phyloP scores from a whole-genome alignment of 2,329 filamentous ascomycete species.

The Drechslerella dactyloides region DNA sequence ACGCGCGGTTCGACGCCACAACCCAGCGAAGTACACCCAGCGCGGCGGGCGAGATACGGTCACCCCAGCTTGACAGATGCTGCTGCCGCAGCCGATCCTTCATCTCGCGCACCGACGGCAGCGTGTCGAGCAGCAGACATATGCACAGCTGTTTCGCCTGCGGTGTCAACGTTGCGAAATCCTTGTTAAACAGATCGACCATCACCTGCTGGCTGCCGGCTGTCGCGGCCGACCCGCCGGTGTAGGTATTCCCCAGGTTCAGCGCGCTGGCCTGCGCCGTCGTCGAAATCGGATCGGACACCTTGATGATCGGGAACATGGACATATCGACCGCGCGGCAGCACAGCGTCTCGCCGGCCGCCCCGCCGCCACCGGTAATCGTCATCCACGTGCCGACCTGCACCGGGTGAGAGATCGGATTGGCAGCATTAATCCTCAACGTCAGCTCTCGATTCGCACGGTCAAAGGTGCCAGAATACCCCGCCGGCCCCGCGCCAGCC shows the following conservation, averaged over 20 bases:
- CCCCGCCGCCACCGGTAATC: slow-evolving; percentile 38
- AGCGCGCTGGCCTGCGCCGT: slow-evolving; percentile 33
- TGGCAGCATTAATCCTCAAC: slow-evolving; percentile 41
- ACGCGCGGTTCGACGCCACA: slow-evolving; percentile 85
- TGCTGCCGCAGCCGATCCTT: slow-evolving; percentile 60
- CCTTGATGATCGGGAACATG: slow-evolving; percentile 38
- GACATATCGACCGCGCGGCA: slow-evolving; percentile 46
- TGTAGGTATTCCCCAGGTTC: slow-evolving; percentile 35
- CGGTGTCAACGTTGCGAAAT: slow-evolving; percentile 60
- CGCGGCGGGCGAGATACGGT: slow-evolving; percentile 69
- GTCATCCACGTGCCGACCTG: slow-evolving; percentile 49
- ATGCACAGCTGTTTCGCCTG: slow-evolving; percentile 62
- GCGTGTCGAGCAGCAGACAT: slow-evolving; percentile 64
- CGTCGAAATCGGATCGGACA: slow-evolving; percentile 44
- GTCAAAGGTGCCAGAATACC: slow-evolving; percentile 38
- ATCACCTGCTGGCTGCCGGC: slow-evolving; percentile 39
- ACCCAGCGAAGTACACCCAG: slow-evolving; percentile 81
- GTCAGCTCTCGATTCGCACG: slow-evolving; percentile 31
- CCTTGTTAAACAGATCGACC: slow-evolving; percentile 57
- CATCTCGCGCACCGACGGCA: slow-evolving; percentile 71
- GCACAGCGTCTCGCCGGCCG: slow-evolving; percentile 15
- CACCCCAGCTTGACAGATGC: slow-evolving; percentile 62
- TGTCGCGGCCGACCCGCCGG: slow-evolving; percentile 8
- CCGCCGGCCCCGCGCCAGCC: slow-evolving; percentile 10
- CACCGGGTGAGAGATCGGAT: slow-evolving; percentile 43